Evolutionary conservation across 768 basidiomycete genomes (phyloP).

Genomic region (Rhizopogon salebrosus): DNA sequence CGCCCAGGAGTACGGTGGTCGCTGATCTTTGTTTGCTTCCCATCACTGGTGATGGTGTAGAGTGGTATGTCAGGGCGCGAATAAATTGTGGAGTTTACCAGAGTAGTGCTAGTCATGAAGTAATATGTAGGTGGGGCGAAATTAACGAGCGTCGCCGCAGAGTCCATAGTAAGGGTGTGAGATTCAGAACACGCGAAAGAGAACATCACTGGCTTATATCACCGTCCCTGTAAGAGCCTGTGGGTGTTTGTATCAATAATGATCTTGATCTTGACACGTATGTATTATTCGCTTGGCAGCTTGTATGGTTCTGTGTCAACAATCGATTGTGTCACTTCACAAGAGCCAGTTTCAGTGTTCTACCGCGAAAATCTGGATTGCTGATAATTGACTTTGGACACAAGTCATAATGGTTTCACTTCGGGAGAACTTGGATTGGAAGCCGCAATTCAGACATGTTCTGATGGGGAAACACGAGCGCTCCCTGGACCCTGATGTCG

Average conservation of each 20-base stretch:
- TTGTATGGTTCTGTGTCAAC: neutral
- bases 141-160: conserved; percentile 21
- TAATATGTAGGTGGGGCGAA: conserved; percentile 21
- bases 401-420: neutral
- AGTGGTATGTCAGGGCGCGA: conserved; percentile 15
- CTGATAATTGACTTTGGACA: neutral
- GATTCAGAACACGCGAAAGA: neutral
- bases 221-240: neutral
- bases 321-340: neutral
- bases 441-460: too few relatives aligned
- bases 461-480: too few relatives aligned
- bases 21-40: conserved; percentile 13
- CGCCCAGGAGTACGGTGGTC: conserved; percentile 8
- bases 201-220: neutral
- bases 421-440: neutral
- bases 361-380: neutral
- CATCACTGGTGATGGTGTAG: conserved; percentile 19
- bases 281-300: too few relatives aligned
- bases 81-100: conserved; percentile 15
- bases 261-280: neutral
- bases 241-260: neutral
- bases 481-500: too few relatives aligned
- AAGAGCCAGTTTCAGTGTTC: neutral
- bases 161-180: conserved; percentile 20
- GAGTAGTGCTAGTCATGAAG: conserved; percentile 17